phyloP scores from a whole-genome alignment of 371 early-diverging fungal species.

The Mortierella sp. region DNA sequence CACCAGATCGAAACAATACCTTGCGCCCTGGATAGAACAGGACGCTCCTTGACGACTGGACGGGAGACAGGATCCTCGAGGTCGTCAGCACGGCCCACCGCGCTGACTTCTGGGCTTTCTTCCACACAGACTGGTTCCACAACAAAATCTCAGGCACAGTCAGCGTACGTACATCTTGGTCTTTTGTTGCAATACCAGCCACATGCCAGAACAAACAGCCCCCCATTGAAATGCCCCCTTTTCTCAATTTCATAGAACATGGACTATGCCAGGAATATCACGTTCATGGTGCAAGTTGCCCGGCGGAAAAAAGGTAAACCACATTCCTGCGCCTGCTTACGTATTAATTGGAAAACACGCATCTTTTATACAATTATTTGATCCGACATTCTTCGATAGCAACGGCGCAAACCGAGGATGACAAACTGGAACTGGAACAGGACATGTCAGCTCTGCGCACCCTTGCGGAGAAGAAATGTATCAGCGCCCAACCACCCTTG shows the following conservation, averaged over 20 bases:
- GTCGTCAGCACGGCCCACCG: slow-evolving; percentile 32
- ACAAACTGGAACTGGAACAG: slow-evolving; percentile 19
- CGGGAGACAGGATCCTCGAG: slow-evolving; percentile 32
- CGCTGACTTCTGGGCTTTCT: slow-evolving; percentile 22
- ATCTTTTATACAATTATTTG: background rate
- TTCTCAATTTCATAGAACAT: slow-evolving; percentile 12
- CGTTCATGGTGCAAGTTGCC: slow-evolving; percentile 23
- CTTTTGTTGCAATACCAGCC: background rate
- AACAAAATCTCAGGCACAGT: background rate
- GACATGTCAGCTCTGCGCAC: slow-evolving; percentile 22
- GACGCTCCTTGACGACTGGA: slow-evolving; percentile 23
- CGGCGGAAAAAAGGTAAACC: slow-evolving; percentile 31
- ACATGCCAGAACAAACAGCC: background rate
- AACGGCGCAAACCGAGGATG: slow-evolving; percentile 30
- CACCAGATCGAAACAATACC: background rate
- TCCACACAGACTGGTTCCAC: slow-evolving; percentile 33
- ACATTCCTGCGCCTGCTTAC: background rate
- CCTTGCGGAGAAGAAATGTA: slow-evolving; percentile 36
- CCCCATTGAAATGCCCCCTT: background rate
- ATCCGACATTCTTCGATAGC: slow-evolving; percentile 14
- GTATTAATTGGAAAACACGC: background rate
- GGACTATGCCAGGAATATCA: slow-evolving; percentile 36
- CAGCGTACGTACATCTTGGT: slow-evolving; percentile 16
- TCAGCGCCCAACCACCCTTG: slow-evolving; percentile 3
- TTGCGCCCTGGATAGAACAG: slow-evolving; percentile 8